Base-by-base conservation (phyloP, 805 yeast species). In the Priceomyces castillae region DNA sequence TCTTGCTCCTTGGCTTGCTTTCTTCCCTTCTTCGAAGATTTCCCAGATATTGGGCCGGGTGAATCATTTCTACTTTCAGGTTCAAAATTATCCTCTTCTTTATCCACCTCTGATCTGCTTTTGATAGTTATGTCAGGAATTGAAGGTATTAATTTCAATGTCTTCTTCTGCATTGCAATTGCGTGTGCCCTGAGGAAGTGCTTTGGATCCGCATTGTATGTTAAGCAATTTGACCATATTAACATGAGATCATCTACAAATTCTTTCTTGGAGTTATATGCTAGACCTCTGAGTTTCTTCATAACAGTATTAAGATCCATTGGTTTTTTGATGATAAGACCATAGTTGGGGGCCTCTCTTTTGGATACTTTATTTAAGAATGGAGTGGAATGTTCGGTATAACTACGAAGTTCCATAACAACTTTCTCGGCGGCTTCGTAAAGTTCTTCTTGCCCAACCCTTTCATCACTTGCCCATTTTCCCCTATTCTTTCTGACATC, bases 341-440 rank as follows among this genome's bases (percentile, higher is more conserved):
- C 89, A 64, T 94, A 94, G 59, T 94, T 94, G 6, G 99, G 99
- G 0, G 99, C 99, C 57, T 94, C 99, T 43, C 99, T 77, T 60
- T 94, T 94, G 46, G 94, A 88, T n/a, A 94, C 99, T 58, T 88
- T 87, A 65, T 90, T 94, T 51, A 94, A 72, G 58, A 94, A 94
- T 0, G 98, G 96, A 1, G 97, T 90, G 0, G 97, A 90, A 64
- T 94, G 98, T 57, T 94, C 97, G 0, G 99, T 92, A 53, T 85
- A 88, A 5, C 92, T 87, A 57, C 99, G 76, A 25, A 94, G 69
- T 55, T 94, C 98, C 50, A 83, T 69, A 0, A 92, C 90, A 1
- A 94, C 99, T 57, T 90, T 90, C 55, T 94, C 99, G 56, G 97
- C 92, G 0, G 97, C 96, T 54, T 95, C 99, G 58, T 94, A 94